A percentile compares a stretch with the other conserved stretches of the same genome.
Conservation (phyloP, 2,329 filamentous ascomycete species). For the Trichoderma harzianum region DNA sequence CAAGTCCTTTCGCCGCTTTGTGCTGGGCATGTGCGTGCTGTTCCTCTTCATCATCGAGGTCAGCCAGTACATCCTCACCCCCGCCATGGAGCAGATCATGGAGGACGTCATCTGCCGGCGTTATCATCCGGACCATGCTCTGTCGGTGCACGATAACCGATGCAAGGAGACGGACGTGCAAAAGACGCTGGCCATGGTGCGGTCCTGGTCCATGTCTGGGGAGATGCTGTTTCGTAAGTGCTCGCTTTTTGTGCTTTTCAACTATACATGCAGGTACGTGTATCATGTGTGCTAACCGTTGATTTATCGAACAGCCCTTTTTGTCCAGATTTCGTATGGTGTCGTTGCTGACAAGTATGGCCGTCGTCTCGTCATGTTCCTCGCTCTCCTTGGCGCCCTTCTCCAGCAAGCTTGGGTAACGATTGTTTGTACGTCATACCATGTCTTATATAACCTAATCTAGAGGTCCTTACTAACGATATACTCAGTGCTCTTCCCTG, state of each 20-base stretch:
- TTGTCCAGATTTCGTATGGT: constrained; percentile 45
- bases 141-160: constrained; percentile 36
- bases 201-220: constrained; percentile 44
- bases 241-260: background rate
- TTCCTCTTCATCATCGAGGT: constrained; percentile 44
- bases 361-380: constrained; percentile 39
- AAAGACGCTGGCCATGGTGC: constrained; percentile 48
- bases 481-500: constrained; percentile 34
- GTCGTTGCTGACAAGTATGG: constrained; percentile 47
- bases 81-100: constrained; percentile 48
- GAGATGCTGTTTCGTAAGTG: constrained; percentile 44
- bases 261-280: background rate
- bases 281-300: background rate
- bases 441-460: background rate
- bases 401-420: constrained; percentile 31
- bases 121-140: constrained; percentile 41
- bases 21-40: constrained; percentile 34
- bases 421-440: constrained; percentile 29
- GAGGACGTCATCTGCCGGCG: constrained; percentile 53
- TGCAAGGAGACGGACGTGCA: constrained; percentile 52
- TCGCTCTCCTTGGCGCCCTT: constrained; percentile 33
- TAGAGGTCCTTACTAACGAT: background rate
- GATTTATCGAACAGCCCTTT: constrained; percentile 30
- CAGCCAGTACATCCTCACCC: constrained; percentile 35
- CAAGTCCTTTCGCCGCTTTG: constrained; percentile 28